Percentiles rank a stretch among this genome's conserved stretches.
Evolutionary conservation across 2,329 filamentous ascomycete species (phyloP).

Genomic region (Pseudocercospora fijiensis): DNA sequence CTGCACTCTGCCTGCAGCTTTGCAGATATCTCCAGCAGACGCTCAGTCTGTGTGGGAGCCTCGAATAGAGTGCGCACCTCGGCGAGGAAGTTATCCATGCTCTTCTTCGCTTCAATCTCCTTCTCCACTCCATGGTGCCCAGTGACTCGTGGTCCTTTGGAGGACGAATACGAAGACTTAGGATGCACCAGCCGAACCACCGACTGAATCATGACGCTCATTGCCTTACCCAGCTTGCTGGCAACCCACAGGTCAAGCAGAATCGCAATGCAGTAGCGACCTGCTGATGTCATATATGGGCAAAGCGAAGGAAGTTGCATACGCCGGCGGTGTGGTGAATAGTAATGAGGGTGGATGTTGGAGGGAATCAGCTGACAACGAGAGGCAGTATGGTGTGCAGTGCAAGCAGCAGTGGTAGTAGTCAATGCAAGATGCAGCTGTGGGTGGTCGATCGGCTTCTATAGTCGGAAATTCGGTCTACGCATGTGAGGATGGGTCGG

Average conservation of each 20-base stretch:
- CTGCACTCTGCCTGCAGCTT: slow-evolving; percentile 54
- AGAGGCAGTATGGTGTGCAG: not conserved
- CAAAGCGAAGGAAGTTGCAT: slow-evolving; percentile 5
- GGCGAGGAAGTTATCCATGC: slow-evolving; percentile 50
- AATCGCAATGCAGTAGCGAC: slow-evolving; percentile 26
- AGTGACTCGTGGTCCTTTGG: slow-evolving; percentile 32
- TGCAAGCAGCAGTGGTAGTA: not conserved
- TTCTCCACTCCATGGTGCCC: slow-evolving; percentile 41
- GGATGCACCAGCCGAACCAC: slow-evolving; percentile 25
- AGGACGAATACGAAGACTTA: slow-evolving; percentile 11
- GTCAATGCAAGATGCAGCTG: not conserved
- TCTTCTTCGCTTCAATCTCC: slow-evolving; percentile 39
- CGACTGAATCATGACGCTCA: slow-evolving; percentile 31
- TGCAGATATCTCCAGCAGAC: slow-evolving; percentile 47
- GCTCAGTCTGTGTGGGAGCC: slow-evolving; percentile 43
- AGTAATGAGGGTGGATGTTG: not conserved
- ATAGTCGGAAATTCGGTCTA: not conserved
- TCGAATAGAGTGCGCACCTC: slow-evolving; percentile 48
- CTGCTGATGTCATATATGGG: slow-evolving; percentile 26
- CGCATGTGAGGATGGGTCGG: not conserved
- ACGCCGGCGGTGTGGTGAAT: not conserved
- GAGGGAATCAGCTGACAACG: not conserved
- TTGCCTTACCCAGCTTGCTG: slow-evolving; percentile 28
- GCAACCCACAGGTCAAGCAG: slow-evolving; percentile 27
- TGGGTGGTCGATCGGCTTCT: slow-evolving; percentile 3